Evolutionary conservation across 352 stramenopile species (phyloP).

Genomic region (Phytophthora hybrid): DNA sequence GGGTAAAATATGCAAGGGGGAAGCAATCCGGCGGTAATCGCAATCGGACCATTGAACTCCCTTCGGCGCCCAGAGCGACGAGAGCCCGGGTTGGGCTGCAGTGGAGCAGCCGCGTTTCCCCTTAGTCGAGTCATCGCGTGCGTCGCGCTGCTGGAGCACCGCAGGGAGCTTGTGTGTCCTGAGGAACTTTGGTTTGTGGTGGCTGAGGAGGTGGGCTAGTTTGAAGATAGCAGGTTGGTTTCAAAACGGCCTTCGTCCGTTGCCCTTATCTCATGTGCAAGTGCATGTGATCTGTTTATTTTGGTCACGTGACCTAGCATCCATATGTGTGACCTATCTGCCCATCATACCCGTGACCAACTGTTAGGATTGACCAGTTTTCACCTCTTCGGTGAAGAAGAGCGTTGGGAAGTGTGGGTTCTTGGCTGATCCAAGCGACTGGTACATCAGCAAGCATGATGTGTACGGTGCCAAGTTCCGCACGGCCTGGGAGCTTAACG

Average conservation of each 20-base stretch:
- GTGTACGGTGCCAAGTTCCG: no score
- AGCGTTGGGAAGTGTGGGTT: no score
- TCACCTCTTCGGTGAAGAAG: background rate
- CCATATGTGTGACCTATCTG: background rate
- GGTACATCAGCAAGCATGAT: no score
- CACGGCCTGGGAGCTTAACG: no score
- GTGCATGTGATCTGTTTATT: background rate
- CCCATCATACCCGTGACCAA: background rate
- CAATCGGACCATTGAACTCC: background rate
- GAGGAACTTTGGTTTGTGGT: background rate
- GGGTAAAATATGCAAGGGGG: background rate
- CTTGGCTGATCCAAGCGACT: no score
- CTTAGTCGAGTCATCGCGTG: background rate
- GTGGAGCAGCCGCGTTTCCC: background rate
- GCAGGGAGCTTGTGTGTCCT: background rate
- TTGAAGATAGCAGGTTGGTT: background rate
- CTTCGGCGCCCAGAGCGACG: background rate
- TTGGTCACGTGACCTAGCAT: background rate
- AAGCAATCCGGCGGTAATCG: constrained; percentile 4
- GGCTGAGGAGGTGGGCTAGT: background rate
- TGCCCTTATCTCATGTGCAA: background rate
- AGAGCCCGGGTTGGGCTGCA: background rate
- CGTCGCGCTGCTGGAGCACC: background rate
- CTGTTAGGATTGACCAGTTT: background rate
- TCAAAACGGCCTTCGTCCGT: background rate